A percentile compares a stretch with the other conserved stretches of the same genome.
Evolutionary conservation across 2,329 filamentous ascomycete species (phyloP).

Genomic region (Didymella glomerata): DNA sequence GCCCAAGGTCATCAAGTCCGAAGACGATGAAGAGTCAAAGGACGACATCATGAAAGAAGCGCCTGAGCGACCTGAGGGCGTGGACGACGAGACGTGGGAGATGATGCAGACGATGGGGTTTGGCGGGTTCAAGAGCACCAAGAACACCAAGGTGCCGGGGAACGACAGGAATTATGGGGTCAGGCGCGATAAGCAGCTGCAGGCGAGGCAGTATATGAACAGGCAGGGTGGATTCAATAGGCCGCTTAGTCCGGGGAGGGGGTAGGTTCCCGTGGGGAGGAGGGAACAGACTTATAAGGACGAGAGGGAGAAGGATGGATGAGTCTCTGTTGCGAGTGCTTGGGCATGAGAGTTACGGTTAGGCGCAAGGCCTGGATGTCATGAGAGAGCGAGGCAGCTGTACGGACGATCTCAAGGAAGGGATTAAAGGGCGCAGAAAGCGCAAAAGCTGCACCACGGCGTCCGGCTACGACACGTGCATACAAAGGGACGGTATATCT

Average conservation of each 20-base stretch:
- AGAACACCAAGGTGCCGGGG: slow-evolving; percentile 85
- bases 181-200: slow-evolving; percentile 89
- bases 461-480: not conserved
- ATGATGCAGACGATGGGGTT: slow-evolving; percentile 95
- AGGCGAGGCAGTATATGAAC: slow-evolving; percentile 98
- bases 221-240: slow-evolving; percentile 82
- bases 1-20: slow-evolving; percentile 8
- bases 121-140: slow-evolving; percentile 82
- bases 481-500: not conserved
- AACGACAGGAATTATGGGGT: slow-evolving; percentile 82
- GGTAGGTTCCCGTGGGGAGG: not conserved
- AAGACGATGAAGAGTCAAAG: slow-evolving; percentile 31
- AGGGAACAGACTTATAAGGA: not conserved
- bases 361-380: too few relatives aligned
- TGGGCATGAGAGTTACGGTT: not conserved
- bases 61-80: slow-evolving; percentile 46
- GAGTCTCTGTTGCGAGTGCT: not conserved
- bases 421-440: not conserved
- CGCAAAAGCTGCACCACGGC: not conserved
- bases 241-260: slow-evolving; percentile 65
- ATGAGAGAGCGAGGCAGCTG: not conserved
- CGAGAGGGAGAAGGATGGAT: not conserved
- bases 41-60: slow-evolving; percentile 41
- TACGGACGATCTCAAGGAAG: not conserved
- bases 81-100: slow-evolving; percentile 71